Base-by-base conservation (phyloP, 192 early-diverging fungal species). In the Backusella morwellensis region DNA sequence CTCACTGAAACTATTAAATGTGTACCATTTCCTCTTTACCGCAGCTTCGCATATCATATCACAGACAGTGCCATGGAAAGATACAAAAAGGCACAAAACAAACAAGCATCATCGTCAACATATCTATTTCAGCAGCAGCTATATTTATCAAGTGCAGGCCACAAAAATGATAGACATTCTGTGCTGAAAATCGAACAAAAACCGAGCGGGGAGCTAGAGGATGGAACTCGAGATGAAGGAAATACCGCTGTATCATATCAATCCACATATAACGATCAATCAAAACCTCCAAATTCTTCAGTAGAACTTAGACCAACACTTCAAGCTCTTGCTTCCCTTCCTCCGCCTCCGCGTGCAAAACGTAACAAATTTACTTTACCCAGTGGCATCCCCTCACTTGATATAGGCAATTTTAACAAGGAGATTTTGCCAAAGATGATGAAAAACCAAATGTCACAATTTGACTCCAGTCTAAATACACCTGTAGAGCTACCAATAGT, bases 321-420 rank as follows among this genome's bases (percentile, higher is more conserved):
- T 1, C 23, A 59, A 44, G 11, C 74, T n/a, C 23, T 75, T 19
- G 66, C 66, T 19, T 66, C 74, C 6, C 63, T 75, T 9, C 74
- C 66, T 36, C 74, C 74, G n/a, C 74, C 74, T 68, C 74, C 74
- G 47, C 74, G 74, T 68, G 74, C 74, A 26, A 75, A 75, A 35
- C 56, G 63, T n/a, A 38, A 41, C 7, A 41, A 34, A 44, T 35
- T 36, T 68, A 42, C 66, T n/a, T 68, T 75, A n/a, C 66, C 66
- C 17, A 68, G 26, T 26, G 68, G 68, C 7, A 38, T 70, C 1
- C 9, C 68, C 14, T 70, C 68, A 70, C 40, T 50, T 32, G 41
- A 72, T 50, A 50, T 40, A 29, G 29, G 42, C 29, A 29, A 72
- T 40, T 50, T 72, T 17, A 34, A 14, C 41, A 72, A 72, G 21